Evolutionary conservation across 805 yeast genomes (phyloP), one percentile per base, ranked within the genome.

Genomic region (Yarrowia sp.): DNA sequence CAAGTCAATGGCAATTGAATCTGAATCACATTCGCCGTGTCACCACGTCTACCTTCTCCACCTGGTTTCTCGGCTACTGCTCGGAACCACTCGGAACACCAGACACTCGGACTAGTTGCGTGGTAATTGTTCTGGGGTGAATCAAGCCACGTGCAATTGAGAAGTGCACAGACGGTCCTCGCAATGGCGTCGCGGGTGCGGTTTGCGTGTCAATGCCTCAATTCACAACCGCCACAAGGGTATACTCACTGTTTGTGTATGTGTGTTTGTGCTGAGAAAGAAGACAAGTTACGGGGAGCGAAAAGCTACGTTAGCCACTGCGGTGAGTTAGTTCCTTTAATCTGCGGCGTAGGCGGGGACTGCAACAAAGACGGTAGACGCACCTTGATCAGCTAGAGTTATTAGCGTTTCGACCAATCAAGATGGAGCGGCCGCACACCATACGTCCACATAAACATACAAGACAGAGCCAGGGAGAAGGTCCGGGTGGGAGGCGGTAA

Each of bases 271-370:
- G 65, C 65, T 59, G 65, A 26, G 65, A 59, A 59, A 59, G 65
- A 59, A 59, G 65, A 35, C 65, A 59, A 59, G 65, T 59, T 59
- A 22, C 16, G 14, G 26, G n/a, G 42, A 40, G 52, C 65, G 65
- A 59, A 59, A 59, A 59, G 52, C 65, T 35, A 59, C 42, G 42
- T 56, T 56, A 55, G 61, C 46, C 61, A 35, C 52, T 45, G 42
- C 52, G 52, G 65, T 59, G 50, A 35, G 50, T 45, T 59, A 45
- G 65, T 35, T 45, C 52, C 65, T 35, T 43, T 45, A 43, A 59
- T 45, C 65, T 59, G 65, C 65, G 65, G 65, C 65, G 41, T 45
- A 59, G 65, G 65, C 65, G 65, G 65, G 65, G 65, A 59, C 65
- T 59, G 42, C 35, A 58, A 59, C 65, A 59, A 59, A 59, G 65